These are phyloP conservation scores for Simplicillium aogashimaense DNA, from an alignment of 2,329 filamentous ascomycete species.

Conservation along the genomic window DNA sequence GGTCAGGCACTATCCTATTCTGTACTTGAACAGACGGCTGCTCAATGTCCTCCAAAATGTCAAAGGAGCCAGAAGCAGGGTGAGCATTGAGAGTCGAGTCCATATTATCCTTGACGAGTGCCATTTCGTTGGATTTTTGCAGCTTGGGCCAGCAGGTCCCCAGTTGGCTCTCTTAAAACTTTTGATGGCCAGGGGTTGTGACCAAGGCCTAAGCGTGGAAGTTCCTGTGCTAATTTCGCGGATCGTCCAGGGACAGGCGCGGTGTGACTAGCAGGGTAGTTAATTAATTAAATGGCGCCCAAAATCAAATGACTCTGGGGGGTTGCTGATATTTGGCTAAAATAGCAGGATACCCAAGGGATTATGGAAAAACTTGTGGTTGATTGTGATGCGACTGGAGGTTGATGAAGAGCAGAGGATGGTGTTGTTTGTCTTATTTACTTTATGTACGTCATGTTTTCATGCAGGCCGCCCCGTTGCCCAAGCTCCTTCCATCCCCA, in stretches of 20 bases:
- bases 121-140: conserved; percentile 2
- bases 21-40: too few species aligned
- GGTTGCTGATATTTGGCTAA: too few species aligned
- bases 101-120: not conserved
- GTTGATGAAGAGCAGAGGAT: not conserved
- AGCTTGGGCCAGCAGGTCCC: too few species aligned
- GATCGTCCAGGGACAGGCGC: conserved; percentile 5
- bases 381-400: not conserved
- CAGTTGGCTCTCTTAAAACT: too few species aligned
- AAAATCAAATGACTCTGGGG: too few species aligned
- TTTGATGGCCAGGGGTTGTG: conserved; percentile 5
- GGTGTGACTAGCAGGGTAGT: not conserved
- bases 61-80: conserved; percentile 1
- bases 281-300: too few species aligned
- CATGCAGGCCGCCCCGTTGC: too few species aligned
- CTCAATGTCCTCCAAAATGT: conserved; percentile 5
- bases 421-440: not conserved
- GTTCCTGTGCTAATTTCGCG: conserved; percentile 11
- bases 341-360: not conserved
- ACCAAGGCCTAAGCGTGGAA: conserved; percentile 2
- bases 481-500: too few species aligned
- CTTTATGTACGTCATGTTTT: too few species aligned
- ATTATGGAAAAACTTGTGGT: not conserved
- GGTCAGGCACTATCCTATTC: too few species aligned
- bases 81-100: too few species aligned